phyloP scores from a whole-genome alignment of 2,329 filamentous ascomycete genomes.

The Fusarium sp. region DNA sequence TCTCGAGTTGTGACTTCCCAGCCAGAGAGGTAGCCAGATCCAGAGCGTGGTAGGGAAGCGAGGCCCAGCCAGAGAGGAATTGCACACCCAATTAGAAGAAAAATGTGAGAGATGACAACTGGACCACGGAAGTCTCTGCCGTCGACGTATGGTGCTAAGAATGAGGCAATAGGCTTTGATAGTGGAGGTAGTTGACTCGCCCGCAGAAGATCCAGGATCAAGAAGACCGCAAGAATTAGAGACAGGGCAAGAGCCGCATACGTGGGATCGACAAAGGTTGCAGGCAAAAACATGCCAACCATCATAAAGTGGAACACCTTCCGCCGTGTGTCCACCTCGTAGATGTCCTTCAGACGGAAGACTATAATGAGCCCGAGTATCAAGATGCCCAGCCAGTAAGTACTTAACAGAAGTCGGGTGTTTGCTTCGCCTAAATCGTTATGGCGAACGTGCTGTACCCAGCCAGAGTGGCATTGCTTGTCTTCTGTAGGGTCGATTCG shows the following conservation, averaged over 20 bases:
- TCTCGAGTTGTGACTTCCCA: slow-evolving; percentile 84
- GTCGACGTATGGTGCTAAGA: slow-evolving; percentile 94
- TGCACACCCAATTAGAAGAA: slow-evolving; percentile 92
- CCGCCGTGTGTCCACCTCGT: slow-evolving; percentile 93
- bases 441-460: slow-evolving; percentile 74
- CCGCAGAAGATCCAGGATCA: slow-evolving; percentile 88
- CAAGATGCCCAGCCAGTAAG: slow-evolving; percentile 80
- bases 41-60: slow-evolving; percentile 72
- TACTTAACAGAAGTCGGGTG: slow-evolving; percentile 79
- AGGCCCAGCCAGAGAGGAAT: slow-evolving; percentile 93
- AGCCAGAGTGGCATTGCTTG: slow-evolving; percentile 63
- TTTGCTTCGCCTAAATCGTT: slow-evolving; percentile 78
- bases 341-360: slow-evolving; percentile 77
- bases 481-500: slow-evolving; percentile 47
- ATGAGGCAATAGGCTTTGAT: slow-evolving; percentile 84
- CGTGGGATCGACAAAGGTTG: slow-evolving; percentile 86
- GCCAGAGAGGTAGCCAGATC: slow-evolving; percentile 67
- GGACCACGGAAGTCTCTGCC: slow-evolving; percentile 92
- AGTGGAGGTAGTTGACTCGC: slow-evolving; percentile 92
- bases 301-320: slow-evolving; percentile 99
- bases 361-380: slow-evolving; percentile 78
- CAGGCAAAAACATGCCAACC: slow-evolving; percentile 93
- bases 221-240: slow-evolving; percentile 83
- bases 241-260: slow-evolving; percentile 85
- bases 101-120: slow-evolving; percentile 96